phyloP scores from a whole-genome alignment of 257 asterid genomes.

The Paraleonurus japonicus region DNA sequence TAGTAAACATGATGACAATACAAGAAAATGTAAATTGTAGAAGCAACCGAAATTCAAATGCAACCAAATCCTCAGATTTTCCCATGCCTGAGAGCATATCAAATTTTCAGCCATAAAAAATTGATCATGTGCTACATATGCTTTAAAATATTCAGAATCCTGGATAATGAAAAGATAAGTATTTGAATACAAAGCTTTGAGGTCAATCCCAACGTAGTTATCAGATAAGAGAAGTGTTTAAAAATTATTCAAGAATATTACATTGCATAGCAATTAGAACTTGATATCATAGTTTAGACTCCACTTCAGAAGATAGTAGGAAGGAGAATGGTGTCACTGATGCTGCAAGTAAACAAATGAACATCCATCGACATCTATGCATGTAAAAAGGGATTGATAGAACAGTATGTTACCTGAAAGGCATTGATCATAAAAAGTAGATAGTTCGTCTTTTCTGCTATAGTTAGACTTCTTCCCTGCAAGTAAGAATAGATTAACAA shows the following conservation, averaged over 20 bases:
- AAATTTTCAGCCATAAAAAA: background rate
- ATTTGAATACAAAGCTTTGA: background rate
- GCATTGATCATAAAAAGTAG: constrained; percentile 96
- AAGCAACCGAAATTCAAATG: background rate
- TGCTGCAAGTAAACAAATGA: constrained; percentile 3
- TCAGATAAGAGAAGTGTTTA: background rate
- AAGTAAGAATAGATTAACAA: constrained; percentile 25
- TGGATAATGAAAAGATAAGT: background rate
- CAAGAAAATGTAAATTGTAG: background rate
- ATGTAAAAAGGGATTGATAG: constrained; percentile 4
- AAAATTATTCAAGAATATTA: background rate
- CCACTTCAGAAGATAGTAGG: constrained; percentile 11
- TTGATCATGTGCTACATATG: background rate
- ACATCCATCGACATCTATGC: constrained; percentile 1
- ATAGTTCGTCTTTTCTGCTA: constrained; percentile 93
- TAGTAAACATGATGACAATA: background rate
- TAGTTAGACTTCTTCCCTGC: constrained; percentile 87
- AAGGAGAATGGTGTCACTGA: background rate
- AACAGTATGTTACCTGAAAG: constrained; percentile 66
- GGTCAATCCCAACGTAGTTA: background rate
- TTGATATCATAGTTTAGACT: background rate
- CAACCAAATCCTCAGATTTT: background rate
- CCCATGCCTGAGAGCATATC: background rate
- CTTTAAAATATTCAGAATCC: background rate
- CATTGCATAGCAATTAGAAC: background rate